Evolutionary conservation across 2,329 filamentous ascomycete genomes (phyloP).

Genomic region (Diplocarpon mali): DNA sequence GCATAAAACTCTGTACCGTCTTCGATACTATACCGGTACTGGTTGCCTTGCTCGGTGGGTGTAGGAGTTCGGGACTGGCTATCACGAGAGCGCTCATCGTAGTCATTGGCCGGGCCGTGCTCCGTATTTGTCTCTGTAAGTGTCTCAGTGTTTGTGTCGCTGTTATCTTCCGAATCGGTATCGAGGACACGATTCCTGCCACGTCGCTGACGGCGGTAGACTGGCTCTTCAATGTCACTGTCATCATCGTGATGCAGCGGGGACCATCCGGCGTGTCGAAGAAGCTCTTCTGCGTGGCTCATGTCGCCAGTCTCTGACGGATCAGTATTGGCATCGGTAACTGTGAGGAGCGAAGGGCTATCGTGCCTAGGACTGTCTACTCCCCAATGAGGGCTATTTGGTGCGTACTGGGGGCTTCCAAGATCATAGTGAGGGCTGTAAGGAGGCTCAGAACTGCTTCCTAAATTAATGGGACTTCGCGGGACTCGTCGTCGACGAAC

Average conservation of each 20-base stretch:
- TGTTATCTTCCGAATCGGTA: conserved; percentile 17
- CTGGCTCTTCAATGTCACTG: conserved; percentile 18
- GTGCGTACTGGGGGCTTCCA: too few relatives aligned
- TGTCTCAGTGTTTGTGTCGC: conserved; percentile 21
- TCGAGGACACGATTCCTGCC: conserved; percentile 3
- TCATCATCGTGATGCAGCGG: conserved; percentile 26
- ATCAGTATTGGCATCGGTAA: conserved; percentile 17
- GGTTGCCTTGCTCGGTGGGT: conserved; percentile 3
- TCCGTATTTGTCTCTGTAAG: conserved; percentile 21
- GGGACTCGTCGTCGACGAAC: conserved; percentile 13
- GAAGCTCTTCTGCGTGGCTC: conserved; percentile 14
- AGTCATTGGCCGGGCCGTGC: conserved; percentile 16
- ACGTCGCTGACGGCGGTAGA: conserved; percentile 8
- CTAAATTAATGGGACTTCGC: not conserved
- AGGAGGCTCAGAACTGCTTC: conserved; percentile 1
- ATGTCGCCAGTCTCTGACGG: conserved; percentile 24
- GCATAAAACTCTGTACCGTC: conserved; percentile 1
- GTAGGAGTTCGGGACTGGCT: conserved; percentile 18
- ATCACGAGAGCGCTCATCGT: conserved; percentile 16
- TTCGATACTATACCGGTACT: conserved; percentile 6
- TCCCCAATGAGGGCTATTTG: too few relatives aligned
- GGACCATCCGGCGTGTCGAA: conserved; percentile 25
- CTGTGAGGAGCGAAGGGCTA: conserved; percentile 14
- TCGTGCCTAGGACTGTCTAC: conserved; percentile 6
- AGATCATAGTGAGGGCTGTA: conserved; percentile 1